Base-by-base conservation (phyloP, 2,329 filamentous ascomycete species). In the Aspergillus proliferans region DNA sequence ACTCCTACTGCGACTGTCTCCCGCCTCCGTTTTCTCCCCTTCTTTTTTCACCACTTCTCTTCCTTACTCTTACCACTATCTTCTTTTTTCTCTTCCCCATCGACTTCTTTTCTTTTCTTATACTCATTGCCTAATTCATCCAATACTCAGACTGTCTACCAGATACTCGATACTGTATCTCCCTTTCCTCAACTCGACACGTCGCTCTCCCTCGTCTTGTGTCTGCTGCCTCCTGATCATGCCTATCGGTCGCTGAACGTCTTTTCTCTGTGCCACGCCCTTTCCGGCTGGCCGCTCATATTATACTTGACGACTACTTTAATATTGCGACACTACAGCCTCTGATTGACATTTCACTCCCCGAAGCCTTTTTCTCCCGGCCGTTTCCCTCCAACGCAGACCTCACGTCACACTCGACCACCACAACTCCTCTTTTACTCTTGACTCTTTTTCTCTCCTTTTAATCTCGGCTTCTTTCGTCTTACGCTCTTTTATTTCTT, bases 361-460 rank as follows among this genome's bases (percentile, higher is more conserved):
- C 26, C 26, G 9, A 30, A 12, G 26, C 10, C 26, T 30, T 30
- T 26, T 30, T 30, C 26, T 28, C 26, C 26, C 26, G 26, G 26
- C 26, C 26, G 26, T 28, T 30, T 30, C 26, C 9, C 9, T 30
- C 26, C 26, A 30, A 64, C 62, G 61, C 61, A 59, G 59, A 56
- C 52, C 53, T 61, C 59, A 64, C 61, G 60, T 63, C 62, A 63
- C 56, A 52, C 48, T 43, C 39, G 45, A 52, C 52, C 26, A 30
- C 34, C n/a, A 18, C n/a, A 36, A 7, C 34, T 36, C 15, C 34
- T 36, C 34, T 36, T 36, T 18, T 36, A n/a, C 15, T 18, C 34
- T 36, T 18, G 14, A 36, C 3, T 14, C n/a, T 36, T 6, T 18
- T 36, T 18, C 34, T 36, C n/a, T 36, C 22, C 44, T 39, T 14